Base-by-base conservation (phyloP, 768 basidiomycete species). In the Tylopilus subfusipes region DNA sequence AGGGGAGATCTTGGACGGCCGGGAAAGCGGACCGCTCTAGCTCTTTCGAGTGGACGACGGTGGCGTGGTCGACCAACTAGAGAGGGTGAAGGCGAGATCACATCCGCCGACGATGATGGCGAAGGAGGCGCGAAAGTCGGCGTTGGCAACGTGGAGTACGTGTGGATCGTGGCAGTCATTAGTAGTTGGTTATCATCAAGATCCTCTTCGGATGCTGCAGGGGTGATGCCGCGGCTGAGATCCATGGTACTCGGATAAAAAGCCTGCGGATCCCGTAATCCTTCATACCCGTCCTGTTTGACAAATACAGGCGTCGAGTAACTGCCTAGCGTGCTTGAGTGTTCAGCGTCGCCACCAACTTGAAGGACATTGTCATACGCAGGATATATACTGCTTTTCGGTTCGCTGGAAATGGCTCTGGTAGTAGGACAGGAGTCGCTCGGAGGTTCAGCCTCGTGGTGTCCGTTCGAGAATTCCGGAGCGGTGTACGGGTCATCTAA, bases 21-120 rank as follows among this genome's bases (percentile, higher is more conserved):
- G n/a, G 58, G 60, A 12, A 69, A 58, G 38, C 70, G 68, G 40
- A 69, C 68, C n/a, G 68, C 68, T 54, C 68, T 57, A 0, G 68
- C 62, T 29, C 70, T 66, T 55, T 69, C 68, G 13, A 72, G 66
- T 16, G 66, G 68, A 22, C 66, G 68, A 25, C 68, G 70, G 53
- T 66, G 55, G 33, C 62, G 63, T 54, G 58, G 58, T 48, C 44
- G 57, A 40, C 54, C 29, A 39, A 53, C 54, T n/a, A 63, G 58
- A 38, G 68, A 62, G 13, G 56, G 64, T 40, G 40, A 55, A n/a
- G 55, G 59, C 11, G 57, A 60, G 27, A 61, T 62, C 19, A 67
- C 48, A 21, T 68, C 68, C 42, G 56, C 43, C 43, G 64, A 68
- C 18, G 70, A 50, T 16, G 65, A 70, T 38, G 70, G 59, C 24